A percentile compares a stretch with the other conserved stretches of the same genome.
These are phyloP conservation scores for Neurospora cerealis DNA, from an alignment of 495 filamentous ascomycete species.

Conservation along the genomic window DNA sequence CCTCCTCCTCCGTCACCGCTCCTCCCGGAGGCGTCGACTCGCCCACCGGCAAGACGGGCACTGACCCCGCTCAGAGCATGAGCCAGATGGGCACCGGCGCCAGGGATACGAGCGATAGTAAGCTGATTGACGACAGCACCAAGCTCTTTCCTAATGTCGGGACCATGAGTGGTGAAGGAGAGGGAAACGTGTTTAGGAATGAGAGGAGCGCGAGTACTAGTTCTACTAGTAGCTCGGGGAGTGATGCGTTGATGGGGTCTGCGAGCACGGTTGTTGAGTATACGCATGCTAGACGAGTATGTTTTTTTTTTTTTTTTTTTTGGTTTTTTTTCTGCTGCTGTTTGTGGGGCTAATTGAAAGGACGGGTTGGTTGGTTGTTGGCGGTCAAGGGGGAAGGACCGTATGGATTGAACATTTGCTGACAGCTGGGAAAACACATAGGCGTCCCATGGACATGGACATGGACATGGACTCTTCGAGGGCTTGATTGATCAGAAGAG, in stretches of 20 bases:
- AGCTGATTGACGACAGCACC: not conserved
- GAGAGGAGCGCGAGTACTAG: not conserved
- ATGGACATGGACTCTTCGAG: no score
- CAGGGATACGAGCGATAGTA: not conserved
- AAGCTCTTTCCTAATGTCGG: not conserved
- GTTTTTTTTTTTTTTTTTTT: not conserved
- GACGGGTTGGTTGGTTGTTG: not conserved
- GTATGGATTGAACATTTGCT: no score
- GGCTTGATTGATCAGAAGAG: slow-evolving; percentile 35
- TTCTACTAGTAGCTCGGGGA: not conserved
- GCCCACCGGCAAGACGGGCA: not conserved
- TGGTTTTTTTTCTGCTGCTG: not conserved
- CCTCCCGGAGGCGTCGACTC: not conserved
- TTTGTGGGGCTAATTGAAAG: no score
- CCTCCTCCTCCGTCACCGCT: no score
- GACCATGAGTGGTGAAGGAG: not conserved
- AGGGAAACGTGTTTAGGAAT: not conserved
- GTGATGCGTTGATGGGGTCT: not conserved
- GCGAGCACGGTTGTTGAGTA: not conserved
- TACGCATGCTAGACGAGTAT: not conserved
- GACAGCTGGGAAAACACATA: no score
- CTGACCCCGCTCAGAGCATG: not conserved
- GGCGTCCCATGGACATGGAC: no score
- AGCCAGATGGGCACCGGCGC: not conserved
- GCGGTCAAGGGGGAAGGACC: not conserved